Evolutionary conservation across 2,329 filamentous ascomycete genomes (phyloP).

Genomic region (Drechslerella dactyloides): DNA sequence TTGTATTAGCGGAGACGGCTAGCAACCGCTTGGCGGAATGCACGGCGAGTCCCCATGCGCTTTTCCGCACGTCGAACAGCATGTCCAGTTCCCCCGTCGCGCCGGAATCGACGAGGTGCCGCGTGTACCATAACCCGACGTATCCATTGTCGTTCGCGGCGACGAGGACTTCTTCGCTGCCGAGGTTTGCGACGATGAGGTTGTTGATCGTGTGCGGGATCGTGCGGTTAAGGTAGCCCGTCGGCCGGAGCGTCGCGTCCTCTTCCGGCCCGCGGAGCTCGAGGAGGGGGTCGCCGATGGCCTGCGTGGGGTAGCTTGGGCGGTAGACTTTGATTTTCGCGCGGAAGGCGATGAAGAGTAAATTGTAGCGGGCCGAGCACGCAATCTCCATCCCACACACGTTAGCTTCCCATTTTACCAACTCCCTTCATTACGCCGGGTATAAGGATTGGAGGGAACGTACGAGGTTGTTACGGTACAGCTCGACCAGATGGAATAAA

Average conservation of each 20-base stretch:
- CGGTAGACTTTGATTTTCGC: constrained; percentile 67
- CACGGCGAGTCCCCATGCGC: constrained; percentile 87
- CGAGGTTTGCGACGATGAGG: constrained; percentile 72
- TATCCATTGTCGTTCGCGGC: constrained; percentile 77
- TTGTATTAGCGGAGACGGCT: constrained; percentile 80
- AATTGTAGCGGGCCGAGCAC: constrained; percentile 54
- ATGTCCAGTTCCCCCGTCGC: constrained; percentile 56
- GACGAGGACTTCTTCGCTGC: constrained; percentile 72
- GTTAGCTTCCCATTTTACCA: neutral
- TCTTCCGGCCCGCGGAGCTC: constrained; percentile 62
- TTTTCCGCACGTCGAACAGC: constrained; percentile 72
- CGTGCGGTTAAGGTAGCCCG: constrained; percentile 64
- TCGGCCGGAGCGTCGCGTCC: constrained; percentile 57
- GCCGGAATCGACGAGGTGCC: constrained; percentile 55
- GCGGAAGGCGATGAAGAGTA: constrained; percentile 65
- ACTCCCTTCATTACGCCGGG: neutral
- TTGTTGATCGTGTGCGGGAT: constrained; percentile 72
- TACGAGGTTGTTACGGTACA: constrained; percentile 45
- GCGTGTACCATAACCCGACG: constrained; percentile 72
- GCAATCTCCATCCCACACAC: constrained; percentile 45
- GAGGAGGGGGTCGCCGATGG: constrained; percentile 62
- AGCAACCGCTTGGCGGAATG: constrained; percentile 82
- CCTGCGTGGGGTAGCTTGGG: constrained; percentile 62
- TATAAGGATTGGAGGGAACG: neutral
- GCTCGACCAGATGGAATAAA: constrained; percentile 28